Conservation (phyloP, 192 early-diverging fungal genomes). For the Podila verticillata region DNA sequence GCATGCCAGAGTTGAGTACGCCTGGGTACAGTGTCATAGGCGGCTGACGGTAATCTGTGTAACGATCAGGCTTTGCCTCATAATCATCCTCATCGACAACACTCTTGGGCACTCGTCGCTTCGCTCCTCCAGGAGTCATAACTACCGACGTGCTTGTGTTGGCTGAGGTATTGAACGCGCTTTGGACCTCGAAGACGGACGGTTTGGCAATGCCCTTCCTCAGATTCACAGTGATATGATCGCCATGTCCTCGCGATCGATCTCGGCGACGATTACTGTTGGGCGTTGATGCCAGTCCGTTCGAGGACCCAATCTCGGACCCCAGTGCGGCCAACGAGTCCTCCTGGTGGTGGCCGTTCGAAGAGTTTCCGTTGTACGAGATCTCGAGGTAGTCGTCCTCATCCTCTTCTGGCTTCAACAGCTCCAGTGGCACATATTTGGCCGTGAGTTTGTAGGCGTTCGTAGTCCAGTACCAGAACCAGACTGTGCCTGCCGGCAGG, state of each 20-base stretch:
- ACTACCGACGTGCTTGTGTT: background rate
- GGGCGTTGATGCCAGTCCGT: background rate
- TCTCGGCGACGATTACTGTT: conserved; percentile 1
- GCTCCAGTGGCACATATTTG: conserved; percentile 57
- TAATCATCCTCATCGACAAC: conserved; percentile 72
- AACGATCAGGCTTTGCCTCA: conserved; percentile 67
- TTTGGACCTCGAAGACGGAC: background rate
- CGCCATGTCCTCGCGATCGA: conserved; percentile 1
- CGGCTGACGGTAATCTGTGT: conserved; percentile 78
- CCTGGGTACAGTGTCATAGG: conserved; percentile 76
- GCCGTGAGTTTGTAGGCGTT: conserved; percentile 55
- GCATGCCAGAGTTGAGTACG: conserved; percentile 79
- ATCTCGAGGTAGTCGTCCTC: background rate
- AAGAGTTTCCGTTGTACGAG: background rate
- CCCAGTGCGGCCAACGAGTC: background rate
- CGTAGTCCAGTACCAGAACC: conserved; percentile 60
- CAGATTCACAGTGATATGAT: conserved; percentile 12
- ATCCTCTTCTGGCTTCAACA: conserved; percentile 30
- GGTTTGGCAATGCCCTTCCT: conserved; percentile 1
- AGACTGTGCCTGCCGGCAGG: conserved; percentile 54
- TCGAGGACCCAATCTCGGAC: background rate
- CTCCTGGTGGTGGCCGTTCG: background rate
- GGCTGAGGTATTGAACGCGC: background rate
- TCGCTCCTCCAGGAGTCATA: background rate
- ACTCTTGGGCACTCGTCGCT: conserved; percentile 15